Evolutionary conservation across 1,284 basidiomycete species (phyloP), one percentile per base, ranked within the genome.

Genomic region (Boletus semigastroideus): DNA sequence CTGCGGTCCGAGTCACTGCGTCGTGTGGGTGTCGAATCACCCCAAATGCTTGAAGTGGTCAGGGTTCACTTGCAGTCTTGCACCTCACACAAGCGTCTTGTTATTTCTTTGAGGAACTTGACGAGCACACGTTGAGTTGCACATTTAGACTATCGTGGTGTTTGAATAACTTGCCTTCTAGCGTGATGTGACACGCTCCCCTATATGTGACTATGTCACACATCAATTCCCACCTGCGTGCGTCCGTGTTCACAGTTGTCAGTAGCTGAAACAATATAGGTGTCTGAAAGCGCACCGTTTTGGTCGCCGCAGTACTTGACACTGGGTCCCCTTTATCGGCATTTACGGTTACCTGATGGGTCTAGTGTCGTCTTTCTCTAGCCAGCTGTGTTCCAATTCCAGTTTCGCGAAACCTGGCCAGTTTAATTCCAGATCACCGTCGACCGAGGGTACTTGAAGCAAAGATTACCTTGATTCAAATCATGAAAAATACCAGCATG

Each of bases 31-130:
- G 41, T 42, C 39, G 27, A n/a, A 19, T 48, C 33, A 41, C 51
- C 34, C 45, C 41, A 20, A 39, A 43, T 43, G 39, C 55, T 67
- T 57, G 49, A 53, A 46, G 48, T 47, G 17, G 42, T 40, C 33
- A 28, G 37, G 39, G 37, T 5, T 31, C 30, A 14, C 25, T n/a
- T 38, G 51, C 42, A 43, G 46, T 45, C 38, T 65, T 50, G 60
- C 34, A 60, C 59, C 51, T 69, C 64, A 70, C 64, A 69, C 66
- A 55, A 48, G 38, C 30, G n/a, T 54, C 51, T 68, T 66, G 66
- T 36, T 31, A 52, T 45, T 46, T 46, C 36, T 57, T 49, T 59
- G 54, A 52, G 44, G 58, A 2, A 12, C 58, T 69, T 66, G 63
- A 67, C 31, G 60, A 27, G 42, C 64, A 69, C 64, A 67, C 59